Percentiles rank a stretch among this genome's conserved stretches.
Evolutionary conservation across 2,329 filamentous ascomycete genomes (phyloP).

Genomic region (Cladosporium austrohemisphaericum): DNA sequence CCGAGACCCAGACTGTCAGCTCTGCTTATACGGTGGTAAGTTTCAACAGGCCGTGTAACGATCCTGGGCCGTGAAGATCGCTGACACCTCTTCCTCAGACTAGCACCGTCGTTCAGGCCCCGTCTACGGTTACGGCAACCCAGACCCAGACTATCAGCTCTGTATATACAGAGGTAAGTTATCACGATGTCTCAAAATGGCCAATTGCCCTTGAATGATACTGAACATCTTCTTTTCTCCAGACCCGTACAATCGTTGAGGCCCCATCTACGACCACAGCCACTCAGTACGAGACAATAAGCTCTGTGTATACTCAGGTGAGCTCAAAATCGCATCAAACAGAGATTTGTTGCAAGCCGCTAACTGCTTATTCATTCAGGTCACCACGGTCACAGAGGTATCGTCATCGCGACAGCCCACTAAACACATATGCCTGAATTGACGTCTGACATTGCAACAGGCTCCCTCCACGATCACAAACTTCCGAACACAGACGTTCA

Average conservation of each 20-base stretch:
- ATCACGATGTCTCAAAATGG: no score
- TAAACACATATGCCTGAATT: no score
- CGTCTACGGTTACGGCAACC: not conserved
- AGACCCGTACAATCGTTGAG: not conserved
- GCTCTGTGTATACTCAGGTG: not conserved
- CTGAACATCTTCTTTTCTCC: no score
- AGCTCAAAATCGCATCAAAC: no score
- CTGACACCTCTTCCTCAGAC: no score
- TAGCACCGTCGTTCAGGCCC: not conserved
- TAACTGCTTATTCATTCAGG: no score
- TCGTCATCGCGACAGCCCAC: no score
- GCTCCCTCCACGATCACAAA: not conserved
- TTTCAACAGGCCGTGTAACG: no score
- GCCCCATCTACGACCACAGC: not conserved
- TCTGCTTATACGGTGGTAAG: not conserved
- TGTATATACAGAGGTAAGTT: not conserved
- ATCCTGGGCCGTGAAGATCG: no score
- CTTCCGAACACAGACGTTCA: not conserved
- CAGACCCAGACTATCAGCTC: not conserved
- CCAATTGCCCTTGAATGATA: no score
- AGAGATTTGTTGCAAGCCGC: no score
- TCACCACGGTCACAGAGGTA: not conserved
- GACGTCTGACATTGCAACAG: not conserved
- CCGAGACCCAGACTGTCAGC: not conserved
- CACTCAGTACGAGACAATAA: not conserved